phyloP scores from a whole-genome alignment of 2,329 filamentous ascomycete species.

The Pyricularia sp. region DNA sequence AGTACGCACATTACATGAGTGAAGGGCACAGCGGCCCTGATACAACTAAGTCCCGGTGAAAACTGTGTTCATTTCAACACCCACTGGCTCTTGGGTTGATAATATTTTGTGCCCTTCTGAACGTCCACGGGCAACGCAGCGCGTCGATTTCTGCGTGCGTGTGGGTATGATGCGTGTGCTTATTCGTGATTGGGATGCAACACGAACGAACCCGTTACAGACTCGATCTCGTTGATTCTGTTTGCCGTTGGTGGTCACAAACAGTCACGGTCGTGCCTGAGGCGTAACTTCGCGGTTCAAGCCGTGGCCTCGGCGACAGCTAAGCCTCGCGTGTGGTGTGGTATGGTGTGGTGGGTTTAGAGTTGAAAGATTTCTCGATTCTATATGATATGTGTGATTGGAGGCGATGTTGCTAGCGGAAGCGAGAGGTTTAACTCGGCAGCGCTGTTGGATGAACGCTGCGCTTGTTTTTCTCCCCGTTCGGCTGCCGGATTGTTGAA shows the following conservation, averaged over 20 bases:
- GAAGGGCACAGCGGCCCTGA: conserved; percentile 7
- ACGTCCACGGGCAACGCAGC: not conserved
- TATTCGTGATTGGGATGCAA: not conserved
- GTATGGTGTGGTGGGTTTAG: not conserved
- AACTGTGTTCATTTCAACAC: conserved; percentile 4
- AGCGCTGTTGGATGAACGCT: not conserved
- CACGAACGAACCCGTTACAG: not conserved
- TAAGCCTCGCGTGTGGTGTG: not conserved
- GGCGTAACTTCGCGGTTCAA: not conserved
- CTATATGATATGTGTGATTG: not conserved
- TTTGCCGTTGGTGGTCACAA: not conserved
- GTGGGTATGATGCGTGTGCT: not conserved
- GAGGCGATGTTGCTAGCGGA: not conserved
- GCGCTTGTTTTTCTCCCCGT: not conserved
- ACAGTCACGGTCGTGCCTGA: not conserved
- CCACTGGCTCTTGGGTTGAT: not conserved
- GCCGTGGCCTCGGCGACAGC: not conserved
- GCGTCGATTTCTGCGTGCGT: not conserved
- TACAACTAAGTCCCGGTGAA: not conserved
- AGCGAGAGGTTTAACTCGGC: not conserved
- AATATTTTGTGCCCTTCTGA: not conserved
- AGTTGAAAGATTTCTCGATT: not conserved
- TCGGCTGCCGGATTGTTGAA: not conserved
- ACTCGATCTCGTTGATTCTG: not conserved
- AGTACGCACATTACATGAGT: conserved; percentile 6